Base-by-base conservation (phyloP, 2,329 filamentous ascomycete genomes). In the Sporothrix phasma region DNA sequence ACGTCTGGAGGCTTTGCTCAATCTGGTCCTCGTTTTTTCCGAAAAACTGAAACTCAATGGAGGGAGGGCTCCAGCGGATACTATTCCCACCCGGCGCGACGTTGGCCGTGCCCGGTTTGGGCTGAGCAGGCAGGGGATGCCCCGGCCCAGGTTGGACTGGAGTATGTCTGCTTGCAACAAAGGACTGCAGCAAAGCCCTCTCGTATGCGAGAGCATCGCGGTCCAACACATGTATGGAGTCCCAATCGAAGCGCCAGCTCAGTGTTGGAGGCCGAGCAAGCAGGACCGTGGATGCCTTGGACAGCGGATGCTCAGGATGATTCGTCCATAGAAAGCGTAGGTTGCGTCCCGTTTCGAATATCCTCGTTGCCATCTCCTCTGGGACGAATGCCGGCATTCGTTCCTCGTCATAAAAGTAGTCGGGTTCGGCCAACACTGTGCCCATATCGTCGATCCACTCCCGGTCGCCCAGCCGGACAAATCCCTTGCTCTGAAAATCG, bases 331-430 rank as follows among this genome's bases (percentile, higher is more conserved):
- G 78, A 62, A 94, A 85, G 7, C 88, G 84, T 56, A 96, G 75
- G 71, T 88, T 93, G 69, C 83, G 84, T 3, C 90, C 91, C 3
- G 87, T 88, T 72, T 95, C 90, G 68, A 93, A 92, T n/a, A 94
- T 84, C 5, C 80, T 77, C 60, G 83, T 80, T 3, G 85, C 86
- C 68, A 92, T 82, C 64, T 94, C 89, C 5, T 78, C 73, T 0
- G 86, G 82, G 51, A 95, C 79, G 68, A 94, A 94, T 1, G 80
- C 78, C 0, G 90, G 90, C 75, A 94, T 85, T 67, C 83, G 83
- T 31, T 82, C 77, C 24, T 79, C 78, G 66, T 88, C 84, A 37
- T 92, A 80, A 5, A 84, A 75, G 68, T 84, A 89, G 66, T 88
- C 84, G 1, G 80, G 72, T 24, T 84, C 82, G 45, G 81, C 80